Percentiles rank a stretch among this genome's conserved stretches.
These are phyloP conservation scores for Melastoma candidum DNA, from an alignment of 441 rosid genomes.

Conservation along the genomic window DNA sequence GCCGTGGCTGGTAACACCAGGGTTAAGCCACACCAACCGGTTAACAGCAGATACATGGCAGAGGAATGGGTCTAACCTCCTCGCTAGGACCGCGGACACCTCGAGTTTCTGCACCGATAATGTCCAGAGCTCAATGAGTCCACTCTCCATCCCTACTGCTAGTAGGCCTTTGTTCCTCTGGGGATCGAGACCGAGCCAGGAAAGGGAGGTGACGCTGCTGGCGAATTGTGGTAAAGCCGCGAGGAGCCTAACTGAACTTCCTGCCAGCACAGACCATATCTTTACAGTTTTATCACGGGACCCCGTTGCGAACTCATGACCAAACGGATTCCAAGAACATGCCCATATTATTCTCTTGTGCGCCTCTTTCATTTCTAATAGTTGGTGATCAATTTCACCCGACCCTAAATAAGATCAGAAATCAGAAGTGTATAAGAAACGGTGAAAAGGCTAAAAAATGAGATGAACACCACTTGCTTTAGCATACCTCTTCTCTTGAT, in stretches of 20 bases:
- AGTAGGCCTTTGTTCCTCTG: conserved; percentile 40
- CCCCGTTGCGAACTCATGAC: conserved; percentile 84
- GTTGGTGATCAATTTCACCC: conserved; percentile 37
- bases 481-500: conserved; percentile 47
- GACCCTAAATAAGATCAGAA: conserved; percentile 21
- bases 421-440: neutral
- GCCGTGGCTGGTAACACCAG: conserved; percentile 24
- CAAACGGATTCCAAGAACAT: conserved; percentile 91
- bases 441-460: neutral
- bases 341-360: conserved; percentile 99
- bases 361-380: conserved; percentile 66
- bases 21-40: conserved; percentile 58
- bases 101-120: conserved; percentile 26
- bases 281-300: conserved; percentile 94
- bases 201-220: conserved; percentile 80
- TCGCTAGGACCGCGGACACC: conserved; percentile 25
- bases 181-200: conserved; percentile 67
- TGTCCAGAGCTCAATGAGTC: conserved; percentile 65
- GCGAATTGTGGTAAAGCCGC: conserved; percentile 50
- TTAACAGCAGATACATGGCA: conserved; percentile 84
- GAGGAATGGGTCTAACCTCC: conserved; percentile 41
- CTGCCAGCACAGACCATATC: conserved; percentile 61
- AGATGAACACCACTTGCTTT: neutral
- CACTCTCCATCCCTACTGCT: conserved; percentile 83
- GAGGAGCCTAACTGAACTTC: conserved; percentile 36